phyloP scores from a whole-genome alignment of 2,329 filamentous ascomycete species.

The Stachybotrys chlorohalonatus region DNA sequence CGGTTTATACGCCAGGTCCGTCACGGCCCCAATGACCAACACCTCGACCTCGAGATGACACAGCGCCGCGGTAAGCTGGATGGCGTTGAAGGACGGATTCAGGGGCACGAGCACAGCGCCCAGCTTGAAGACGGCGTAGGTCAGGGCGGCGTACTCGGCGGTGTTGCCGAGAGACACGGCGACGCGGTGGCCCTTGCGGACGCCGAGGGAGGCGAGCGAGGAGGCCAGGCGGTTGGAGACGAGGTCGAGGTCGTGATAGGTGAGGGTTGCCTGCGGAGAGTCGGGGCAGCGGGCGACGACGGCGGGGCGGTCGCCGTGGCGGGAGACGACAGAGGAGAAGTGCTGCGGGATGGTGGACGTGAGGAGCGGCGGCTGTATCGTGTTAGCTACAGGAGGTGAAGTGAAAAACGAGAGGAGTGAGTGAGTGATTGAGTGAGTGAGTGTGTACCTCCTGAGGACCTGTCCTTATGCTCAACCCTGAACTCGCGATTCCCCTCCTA shows the following conservation, averaged over 20 bases:
- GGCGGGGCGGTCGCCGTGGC: constrained; percentile 54
- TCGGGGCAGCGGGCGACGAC: constrained; percentile 42
- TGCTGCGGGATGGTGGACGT: constrained; percentile 63
- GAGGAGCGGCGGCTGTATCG: constrained; percentile 52
- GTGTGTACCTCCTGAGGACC: neutral
- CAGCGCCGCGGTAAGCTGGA: constrained; percentile 71
- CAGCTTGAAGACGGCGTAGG: constrained; percentile 87
- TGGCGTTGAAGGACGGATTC: constrained; percentile 79
- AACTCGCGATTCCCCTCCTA: neutral
- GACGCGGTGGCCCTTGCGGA: constrained; percentile 74
- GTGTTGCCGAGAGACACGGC: constrained; percentile 82
- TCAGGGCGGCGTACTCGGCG: constrained; percentile 72
- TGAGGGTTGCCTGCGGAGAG: constrained; percentile 56
- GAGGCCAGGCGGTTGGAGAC: constrained; percentile 68
- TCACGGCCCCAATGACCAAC: constrained; percentile 79
- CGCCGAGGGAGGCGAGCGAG: constrained; percentile 60
- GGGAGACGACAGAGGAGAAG: constrained; percentile 55
- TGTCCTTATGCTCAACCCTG: neutral
- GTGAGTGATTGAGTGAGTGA: neutral
- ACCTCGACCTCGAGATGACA: constrained; percentile 64
- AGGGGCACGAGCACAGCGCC: constrained; percentile 91
- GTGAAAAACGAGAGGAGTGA: neutral
- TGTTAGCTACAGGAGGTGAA: too few relatives aligned
- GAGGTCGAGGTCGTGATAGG: constrained; percentile 66
- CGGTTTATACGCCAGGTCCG: constrained; percentile 64